phyloP scores from a whole-genome alignment of 140 eudicot species.

The Stevia rebaudiana region DNA sequence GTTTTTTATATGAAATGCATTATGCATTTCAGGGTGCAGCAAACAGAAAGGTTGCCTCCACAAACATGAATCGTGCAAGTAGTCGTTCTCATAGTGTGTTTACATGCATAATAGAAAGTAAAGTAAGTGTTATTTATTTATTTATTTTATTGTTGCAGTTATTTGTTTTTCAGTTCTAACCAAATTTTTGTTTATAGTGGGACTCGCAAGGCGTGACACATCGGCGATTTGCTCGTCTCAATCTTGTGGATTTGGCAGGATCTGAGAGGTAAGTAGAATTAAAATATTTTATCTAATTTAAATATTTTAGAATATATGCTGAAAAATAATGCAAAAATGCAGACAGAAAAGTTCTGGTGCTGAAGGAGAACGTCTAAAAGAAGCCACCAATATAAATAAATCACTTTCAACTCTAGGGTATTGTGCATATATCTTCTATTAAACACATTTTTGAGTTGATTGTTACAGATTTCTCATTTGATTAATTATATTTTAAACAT shows the following conservation, averaged over 20 bases:
- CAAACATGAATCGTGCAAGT: slow-evolving; percentile 97
- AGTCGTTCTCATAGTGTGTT: slow-evolving; percentile 99
- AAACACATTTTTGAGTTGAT: slow-evolving; percentile 11
- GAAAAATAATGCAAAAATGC: slow-evolving; percentile 16
- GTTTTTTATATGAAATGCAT: background rate
- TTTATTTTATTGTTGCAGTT: background rate
- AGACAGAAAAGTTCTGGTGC: slow-evolving; percentile 99
- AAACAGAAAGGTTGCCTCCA: slow-evolving; percentile 97
- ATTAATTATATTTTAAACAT: background rate
- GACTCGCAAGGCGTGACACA: slow-evolving; percentile 95
- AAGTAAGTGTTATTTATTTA: slow-evolving; percentile 42
- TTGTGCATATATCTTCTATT: slow-evolving; percentile 12
- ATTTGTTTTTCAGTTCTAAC: background rate
- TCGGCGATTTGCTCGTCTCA: slow-evolving; percentile 89
- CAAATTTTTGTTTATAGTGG: slow-evolving; percentile 53
- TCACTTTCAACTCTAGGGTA: slow-evolving; percentile 98
- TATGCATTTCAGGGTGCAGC: slow-evolving; percentile 73
- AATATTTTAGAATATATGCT: background rate
- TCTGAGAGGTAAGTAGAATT: slow-evolving; percentile 86
- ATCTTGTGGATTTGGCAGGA: slow-evolving; percentile 98
- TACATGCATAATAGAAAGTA: slow-evolving; percentile 89
- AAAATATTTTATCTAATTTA: background rate
- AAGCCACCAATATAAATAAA: slow-evolving; percentile 96
- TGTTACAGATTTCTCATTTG: background rate
- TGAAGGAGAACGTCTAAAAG: slow-evolving; percentile 97